Conservation (phyloP, 2,329 filamentous ascomycete genomes). For the Penicillium sp. region DNA sequence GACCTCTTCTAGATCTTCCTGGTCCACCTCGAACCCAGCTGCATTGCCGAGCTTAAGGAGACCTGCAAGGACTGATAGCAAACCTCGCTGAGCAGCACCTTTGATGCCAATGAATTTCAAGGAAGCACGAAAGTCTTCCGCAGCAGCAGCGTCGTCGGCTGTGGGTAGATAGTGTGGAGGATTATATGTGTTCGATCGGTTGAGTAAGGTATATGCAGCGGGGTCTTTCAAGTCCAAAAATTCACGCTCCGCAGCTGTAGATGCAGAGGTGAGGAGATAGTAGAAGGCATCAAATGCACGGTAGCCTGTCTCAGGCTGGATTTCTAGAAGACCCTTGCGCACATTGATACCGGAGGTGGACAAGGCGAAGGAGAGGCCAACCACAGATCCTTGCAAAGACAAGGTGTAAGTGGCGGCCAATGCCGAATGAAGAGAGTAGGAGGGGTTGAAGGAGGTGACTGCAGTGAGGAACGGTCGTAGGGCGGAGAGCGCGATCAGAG, state of each 20-base stretch:
- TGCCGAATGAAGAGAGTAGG: slow-evolving; percentile 73
- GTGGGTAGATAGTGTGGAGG: slow-evolving; percentile 87
- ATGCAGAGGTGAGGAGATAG: slow-evolving; percentile 88
- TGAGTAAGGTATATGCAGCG: slow-evolving; percentile 73
- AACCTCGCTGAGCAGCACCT: slow-evolving; percentile 72
- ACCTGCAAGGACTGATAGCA: slow-evolving; percentile 82
- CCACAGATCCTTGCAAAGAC: slow-evolving; percentile 74
- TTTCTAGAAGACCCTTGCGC: slow-evolving; percentile 70
- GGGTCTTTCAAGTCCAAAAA: slow-evolving; percentile 77
- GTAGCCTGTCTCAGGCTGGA: slow-evolving; percentile 76
- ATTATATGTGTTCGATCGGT: slow-evolving; percentile 78
- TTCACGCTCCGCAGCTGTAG: slow-evolving; percentile 82
- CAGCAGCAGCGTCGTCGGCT: slow-evolving; percentile 85
- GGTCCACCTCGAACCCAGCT: slow-evolving; percentile 77
- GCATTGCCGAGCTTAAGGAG: slow-evolving; percentile 90
- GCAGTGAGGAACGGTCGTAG: slow-evolving; percentile 83
- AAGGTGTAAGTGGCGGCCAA: slow-evolving; percentile 79
- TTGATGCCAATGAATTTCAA: slow-evolving; percentile 93
- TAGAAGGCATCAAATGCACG: slow-evolving; percentile 98
- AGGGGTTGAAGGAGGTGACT: slow-evolving; percentile 86
- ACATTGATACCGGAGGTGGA: slow-evolving; percentile 89
- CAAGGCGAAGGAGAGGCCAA: slow-evolving; percentile 70
- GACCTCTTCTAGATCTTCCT: slow-evolving; percentile 76
- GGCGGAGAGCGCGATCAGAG: slow-evolving; percentile 76
- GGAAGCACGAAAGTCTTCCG: slow-evolving; percentile 85